Conservation (phyloP, 108 stramenopile species). For the Pseudonitzschia pungens region DNA sequence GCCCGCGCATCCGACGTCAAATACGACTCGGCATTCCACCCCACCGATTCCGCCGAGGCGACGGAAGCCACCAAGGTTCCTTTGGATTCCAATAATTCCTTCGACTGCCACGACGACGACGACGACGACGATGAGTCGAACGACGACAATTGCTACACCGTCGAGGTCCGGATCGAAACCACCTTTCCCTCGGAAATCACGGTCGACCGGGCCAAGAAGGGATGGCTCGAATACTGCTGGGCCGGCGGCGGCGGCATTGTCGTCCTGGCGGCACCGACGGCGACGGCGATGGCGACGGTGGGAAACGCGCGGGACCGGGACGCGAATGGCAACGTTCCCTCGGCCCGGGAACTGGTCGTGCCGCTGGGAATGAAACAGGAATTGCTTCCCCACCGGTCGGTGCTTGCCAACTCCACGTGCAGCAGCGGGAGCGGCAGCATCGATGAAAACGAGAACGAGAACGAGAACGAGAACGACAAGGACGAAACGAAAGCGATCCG, state of each 20-base stretch:
- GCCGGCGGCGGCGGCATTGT: slow-evolving; percentile 12
- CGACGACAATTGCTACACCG: neutral
- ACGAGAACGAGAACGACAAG: no score
- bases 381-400: neutral
- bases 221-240: slow-evolving; percentile 15
- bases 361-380: slow-evolving; percentile 17
- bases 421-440: neutral
- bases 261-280: neutral
- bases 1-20: no score
- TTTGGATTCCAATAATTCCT: no score
- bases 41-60: no score
- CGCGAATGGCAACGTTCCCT: neutral
- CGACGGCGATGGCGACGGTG: no score
- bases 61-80: no score
- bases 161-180: slow-evolving; percentile 6
- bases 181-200: slow-evolving; percentile 4
- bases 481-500: neutral
- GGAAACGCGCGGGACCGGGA: neutral
- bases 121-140: neutral
- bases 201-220: neutral
- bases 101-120: neutral
- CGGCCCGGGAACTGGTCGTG: slow-evolving; percentile 2
- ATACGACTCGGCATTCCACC: no score
- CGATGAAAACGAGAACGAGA: no score
- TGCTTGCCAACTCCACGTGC: neutral